Conservation (phyloP, 225 moss, liverwort and hornwort species). For the Pleurozium schreberi region DNA sequence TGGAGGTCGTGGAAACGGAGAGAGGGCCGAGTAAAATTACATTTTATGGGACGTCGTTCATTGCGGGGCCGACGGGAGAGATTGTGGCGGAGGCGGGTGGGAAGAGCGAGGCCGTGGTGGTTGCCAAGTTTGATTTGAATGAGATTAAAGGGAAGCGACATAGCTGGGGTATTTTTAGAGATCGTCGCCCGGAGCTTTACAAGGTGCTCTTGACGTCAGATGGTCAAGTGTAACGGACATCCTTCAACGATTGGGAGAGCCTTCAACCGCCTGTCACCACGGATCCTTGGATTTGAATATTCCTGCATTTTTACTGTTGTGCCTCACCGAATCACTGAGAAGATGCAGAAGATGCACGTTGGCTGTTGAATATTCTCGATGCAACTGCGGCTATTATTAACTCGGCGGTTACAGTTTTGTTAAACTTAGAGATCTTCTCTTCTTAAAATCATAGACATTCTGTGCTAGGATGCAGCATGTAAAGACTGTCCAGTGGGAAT, state of each 20-base stretch:
- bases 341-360: background rate
- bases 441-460: background rate
- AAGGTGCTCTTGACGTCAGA: slow-evolving; percentile 71
- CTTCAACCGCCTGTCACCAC: background rate
- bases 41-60: slow-evolving; percentile 87
- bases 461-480: background rate
- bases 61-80: slow-evolving; percentile 85
- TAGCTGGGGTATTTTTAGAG: slow-evolving; percentile 85
- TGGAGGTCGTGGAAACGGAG: slow-evolving; percentile 68
- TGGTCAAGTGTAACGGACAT: slow-evolving; percentile 18
- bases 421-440: background rate
- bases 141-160: slow-evolving; percentile 56
- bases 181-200: slow-evolving; percentile 84
- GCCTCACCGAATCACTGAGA: slow-evolving; percentile 9
- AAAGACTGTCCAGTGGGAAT: background rate
- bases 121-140: slow-evolving; percentile 72
- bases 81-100: slow-evolving; percentile 62
- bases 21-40: slow-evolving; percentile 72
- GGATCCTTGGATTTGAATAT: background rate
- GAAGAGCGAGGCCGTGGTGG: slow-evolving; percentile 61
- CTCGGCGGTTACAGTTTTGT: slow-evolving; percentile 4
- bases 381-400: background rate
- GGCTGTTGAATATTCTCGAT: background rate
- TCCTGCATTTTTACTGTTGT: background rate
- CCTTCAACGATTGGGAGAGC: background rate